A percentile compares a stretch with the other conserved stretches of the same genome.
Conservation (phyloP, 306 rosid genomes). For the Acacia confusa region DNA sequence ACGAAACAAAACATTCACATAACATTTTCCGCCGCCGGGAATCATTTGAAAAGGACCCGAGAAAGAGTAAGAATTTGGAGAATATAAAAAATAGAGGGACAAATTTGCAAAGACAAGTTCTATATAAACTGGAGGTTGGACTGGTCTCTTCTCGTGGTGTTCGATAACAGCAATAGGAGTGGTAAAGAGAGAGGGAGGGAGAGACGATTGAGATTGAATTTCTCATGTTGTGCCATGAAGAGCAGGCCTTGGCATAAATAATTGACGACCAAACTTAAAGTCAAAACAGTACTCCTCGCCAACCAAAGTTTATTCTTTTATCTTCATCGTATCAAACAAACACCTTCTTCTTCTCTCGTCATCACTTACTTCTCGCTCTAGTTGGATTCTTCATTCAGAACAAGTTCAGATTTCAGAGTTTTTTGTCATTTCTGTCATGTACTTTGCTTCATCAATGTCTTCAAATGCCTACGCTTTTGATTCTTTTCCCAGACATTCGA, state of each 20-base stretch:
- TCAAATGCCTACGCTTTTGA: conserved; percentile 60
- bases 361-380: neutral
- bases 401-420: neutral
- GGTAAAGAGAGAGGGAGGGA: neutral
- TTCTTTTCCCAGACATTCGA: conserved; percentile 37
- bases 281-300: conserved; percentile 17
- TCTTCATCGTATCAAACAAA: conserved; percentile 5
- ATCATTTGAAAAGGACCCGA: neutral
- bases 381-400: neutral
- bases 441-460: conserved; percentile 54
- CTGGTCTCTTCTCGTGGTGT: conserved; percentile 8
- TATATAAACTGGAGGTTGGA: conserved; percentile 1
- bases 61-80: neutral
- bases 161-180: conserved; percentile 28
- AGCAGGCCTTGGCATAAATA: conserved; percentile 12
- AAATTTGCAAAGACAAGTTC: neutral
- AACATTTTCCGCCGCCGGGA: neutral
- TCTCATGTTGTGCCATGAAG: conserved; percentile 37
- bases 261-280: conserved; percentile 9
- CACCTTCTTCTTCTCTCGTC: neutral
- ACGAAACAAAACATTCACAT: neutral
- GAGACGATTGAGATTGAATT: conserved; percentile 13
- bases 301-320: neutral
- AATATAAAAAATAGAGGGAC: neutral
- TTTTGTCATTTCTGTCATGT: neutral